Conservation (phyloP, 2,329 filamentous ascomycete species). For the Trichoderma atroviride region DNA sequence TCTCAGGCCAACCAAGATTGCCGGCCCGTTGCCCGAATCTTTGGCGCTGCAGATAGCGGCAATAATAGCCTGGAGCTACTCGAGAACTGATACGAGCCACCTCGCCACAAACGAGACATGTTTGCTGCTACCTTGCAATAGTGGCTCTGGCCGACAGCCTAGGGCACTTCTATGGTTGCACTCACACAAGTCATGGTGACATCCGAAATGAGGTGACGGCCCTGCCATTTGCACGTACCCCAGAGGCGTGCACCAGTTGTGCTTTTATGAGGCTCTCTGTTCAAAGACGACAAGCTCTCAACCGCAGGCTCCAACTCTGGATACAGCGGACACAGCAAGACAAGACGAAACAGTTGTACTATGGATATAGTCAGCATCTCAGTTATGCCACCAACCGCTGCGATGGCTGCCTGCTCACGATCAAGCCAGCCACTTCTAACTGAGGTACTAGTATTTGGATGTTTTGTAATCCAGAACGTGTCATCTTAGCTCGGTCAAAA, state of each 20-base stretch:
- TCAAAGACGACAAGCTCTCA: not conserved
- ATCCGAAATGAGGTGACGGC: slow-evolving; percentile 19
- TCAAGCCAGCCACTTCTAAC: not conserved
- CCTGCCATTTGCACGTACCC: slow-evolving; percentile 7
- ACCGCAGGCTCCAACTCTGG: not conserved
- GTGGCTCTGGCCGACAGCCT: not conserved
- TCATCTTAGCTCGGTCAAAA: not conserved
- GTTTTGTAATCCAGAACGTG: not conserved
- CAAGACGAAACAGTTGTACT: not conserved
- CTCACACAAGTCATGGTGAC: slow-evolving; percentile 20
- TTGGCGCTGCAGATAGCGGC: slow-evolving; percentile 28
- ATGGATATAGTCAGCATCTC: not conserved
- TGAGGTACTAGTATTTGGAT: slow-evolving; percentile 1
- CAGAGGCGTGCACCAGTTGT: not conserved
- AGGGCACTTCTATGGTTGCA: slow-evolving; percentile 18
- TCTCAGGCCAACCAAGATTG: slow-evolving; percentile 46
- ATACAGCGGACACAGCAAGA: not conserved
- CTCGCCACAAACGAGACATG: slow-evolving; percentile 3
- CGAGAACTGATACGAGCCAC: not conserved
- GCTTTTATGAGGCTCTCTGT: not conserved
- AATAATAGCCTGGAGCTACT: slow-evolving; percentile 19
- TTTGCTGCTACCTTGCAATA: not conserved
- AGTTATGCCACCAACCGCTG: not conserved
- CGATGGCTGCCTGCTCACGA: not conserved
- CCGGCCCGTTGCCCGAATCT: slow-evolving; percentile 31